phyloP scores from a whole-genome alignment of 176 grass and related monocot genomes.

The Echinochloa phyllopogon region DNA sequence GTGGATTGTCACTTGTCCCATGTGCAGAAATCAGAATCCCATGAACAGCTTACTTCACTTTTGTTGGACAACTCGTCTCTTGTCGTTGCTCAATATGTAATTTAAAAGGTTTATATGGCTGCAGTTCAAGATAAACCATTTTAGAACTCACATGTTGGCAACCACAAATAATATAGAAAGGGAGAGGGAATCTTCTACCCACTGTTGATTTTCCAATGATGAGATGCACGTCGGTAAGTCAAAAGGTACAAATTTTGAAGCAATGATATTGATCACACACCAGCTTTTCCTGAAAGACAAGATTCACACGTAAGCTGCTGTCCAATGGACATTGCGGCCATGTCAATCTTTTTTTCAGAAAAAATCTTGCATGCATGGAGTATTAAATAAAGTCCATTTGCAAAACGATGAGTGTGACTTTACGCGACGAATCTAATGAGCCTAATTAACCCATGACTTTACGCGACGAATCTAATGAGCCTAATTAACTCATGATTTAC shows the following conservation, averaged over 20 bases:
- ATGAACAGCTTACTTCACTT: neutral
- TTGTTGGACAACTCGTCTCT: neutral
- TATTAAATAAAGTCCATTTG: too few species aligned
- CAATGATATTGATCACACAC: neutral
- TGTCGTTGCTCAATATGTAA: neutral
- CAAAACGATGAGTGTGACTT: too few species aligned
- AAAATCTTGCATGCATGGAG: too few species aligned
- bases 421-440: too few species aligned
- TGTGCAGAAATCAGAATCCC: neutral
- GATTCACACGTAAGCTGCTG: neutral
- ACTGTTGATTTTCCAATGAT: conserved; percentile 11
- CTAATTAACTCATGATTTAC: too few species aligned
- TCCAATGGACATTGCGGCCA: neutral
- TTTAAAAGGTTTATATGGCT: conserved; percentile 12
- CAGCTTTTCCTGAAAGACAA: conserved; percentile 8
- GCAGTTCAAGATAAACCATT: neutral
- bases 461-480: too few species aligned
- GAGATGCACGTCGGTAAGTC: neutral
- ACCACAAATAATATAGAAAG: neutral
- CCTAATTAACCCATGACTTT: too few species aligned
- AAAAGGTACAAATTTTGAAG: conserved; percentile 21
- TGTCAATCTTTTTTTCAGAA: too few species aligned
- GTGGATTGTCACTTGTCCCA: neutral
- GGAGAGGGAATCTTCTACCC: neutral
- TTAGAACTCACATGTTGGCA: neutral